Evolutionary conservation across 2,329 filamentous ascomycete species (phyloP).

Genomic region (Apiospora saccharicola): DNA sequence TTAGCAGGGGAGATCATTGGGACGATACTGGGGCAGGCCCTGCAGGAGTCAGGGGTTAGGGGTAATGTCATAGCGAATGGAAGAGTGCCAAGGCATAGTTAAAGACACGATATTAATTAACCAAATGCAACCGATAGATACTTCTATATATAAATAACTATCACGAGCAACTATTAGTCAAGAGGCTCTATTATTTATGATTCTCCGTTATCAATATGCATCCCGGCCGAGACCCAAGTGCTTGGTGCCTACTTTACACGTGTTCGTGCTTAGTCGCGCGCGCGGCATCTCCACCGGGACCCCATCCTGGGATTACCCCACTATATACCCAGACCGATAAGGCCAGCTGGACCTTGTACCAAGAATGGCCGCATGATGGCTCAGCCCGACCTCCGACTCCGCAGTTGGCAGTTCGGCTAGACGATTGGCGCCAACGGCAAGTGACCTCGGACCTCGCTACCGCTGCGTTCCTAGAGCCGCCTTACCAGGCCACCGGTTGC

Average conservation of each 20-base stretch:
- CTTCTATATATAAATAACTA: not conserved
- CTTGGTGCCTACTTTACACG: no score
- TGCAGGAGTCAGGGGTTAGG: constrained; percentile 11
- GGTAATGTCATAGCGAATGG: not conserved
- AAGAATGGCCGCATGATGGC: not conserved
- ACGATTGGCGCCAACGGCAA: not conserved
- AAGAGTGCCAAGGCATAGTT: not conserved
- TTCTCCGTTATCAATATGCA: not conserved
- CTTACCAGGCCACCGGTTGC: not conserved
- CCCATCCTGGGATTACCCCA: not conserved
- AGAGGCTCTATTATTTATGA: not conserved
- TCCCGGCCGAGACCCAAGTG: not conserved
- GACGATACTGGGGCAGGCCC: not conserved
- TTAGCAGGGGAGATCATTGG: not conserved
- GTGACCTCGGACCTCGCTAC: not conserved
- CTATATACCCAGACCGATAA: not conserved
- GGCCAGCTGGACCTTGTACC: not conserved
- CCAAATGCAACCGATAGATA: no score
- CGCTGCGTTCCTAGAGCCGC: not conserved
- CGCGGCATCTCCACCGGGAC: not conserved
- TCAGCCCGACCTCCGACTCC: not conserved
- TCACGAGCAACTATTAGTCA: not conserved
- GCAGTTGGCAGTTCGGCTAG: not conserved
- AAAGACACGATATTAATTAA: not conserved
- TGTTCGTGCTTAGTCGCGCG: not conserved